Base-by-base conservation (phyloP, 192 early-diverging fungal species). In the Entomortierella beljakovae region DNA sequence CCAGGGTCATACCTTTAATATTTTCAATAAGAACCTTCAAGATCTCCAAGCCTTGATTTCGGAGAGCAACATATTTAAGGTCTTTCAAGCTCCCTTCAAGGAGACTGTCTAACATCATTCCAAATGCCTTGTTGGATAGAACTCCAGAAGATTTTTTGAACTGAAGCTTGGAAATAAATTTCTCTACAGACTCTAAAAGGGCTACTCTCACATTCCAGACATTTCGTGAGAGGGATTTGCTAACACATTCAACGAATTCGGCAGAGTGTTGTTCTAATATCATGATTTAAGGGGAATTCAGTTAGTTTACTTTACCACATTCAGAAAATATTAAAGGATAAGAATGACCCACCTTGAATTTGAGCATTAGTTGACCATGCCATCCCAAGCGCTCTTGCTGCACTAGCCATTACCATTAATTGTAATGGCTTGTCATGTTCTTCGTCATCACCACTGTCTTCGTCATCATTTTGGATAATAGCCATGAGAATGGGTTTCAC, bases 181-280 rank as follows among this genome's bases (percentile, higher is more conserved):
- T 83, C 1, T 87, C 71, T 10, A 96, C 51, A 8, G 88, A 85
- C 23, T 93, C 91, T 35, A 97, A 75, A 18, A 93, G 85, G 10
- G 90, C 88, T 2, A 92, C 70, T 7, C 91, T 85, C 5, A 94
- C 90, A 71, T 96, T 97, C 96, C 96, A 98, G 23, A 95, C 87
- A 37, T 94, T 89, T 1, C 83, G 87, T 6, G 87, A 80, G 2
- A 93, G 81, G 20, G 86, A 80, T 10, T 73, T 71, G 0, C 85
- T 80, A 35, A 95, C 67, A 8, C 84, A 64, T 3, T 55, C 20
- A 15, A 80, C 74, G 38, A 93, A 65, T 23, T 70, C 64, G 16
- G 64, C 69, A 8, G 81, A 85, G 28, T 90, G 70, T 72, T 84
- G 75, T 25, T 22, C 85, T 80, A 49, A 13, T 16, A n/a, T n/a